phyloP scores from a whole-genome alignment of 257 asterid species.

The Solanum chilense region DNA sequence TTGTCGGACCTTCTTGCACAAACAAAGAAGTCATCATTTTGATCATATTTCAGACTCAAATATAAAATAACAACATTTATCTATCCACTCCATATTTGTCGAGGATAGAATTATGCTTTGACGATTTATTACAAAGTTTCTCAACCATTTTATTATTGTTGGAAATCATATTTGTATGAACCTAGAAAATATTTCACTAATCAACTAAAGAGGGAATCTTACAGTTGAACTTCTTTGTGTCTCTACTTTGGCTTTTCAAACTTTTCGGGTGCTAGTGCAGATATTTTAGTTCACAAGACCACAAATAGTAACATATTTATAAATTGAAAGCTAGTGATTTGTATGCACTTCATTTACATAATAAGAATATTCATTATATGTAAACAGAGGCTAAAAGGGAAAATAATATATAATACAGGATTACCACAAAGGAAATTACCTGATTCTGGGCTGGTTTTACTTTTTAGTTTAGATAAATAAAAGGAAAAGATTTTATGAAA shows the following conservation, averaged over 20 bases:
- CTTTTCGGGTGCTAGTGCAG: neutral
- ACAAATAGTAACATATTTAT: neutral
- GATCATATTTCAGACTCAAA: neutral
- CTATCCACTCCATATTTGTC: neutral
- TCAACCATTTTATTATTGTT: neutral
- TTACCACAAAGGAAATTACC: neutral
- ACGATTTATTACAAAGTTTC: neutral
- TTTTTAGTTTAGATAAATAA: too few species aligned
- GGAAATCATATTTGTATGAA: neutral
- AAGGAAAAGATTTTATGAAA: neutral
- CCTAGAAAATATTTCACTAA: neutral
- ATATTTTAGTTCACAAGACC: neutral
- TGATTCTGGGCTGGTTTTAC: too few species aligned
- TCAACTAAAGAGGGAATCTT: neutral
- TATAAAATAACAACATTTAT: neutral
- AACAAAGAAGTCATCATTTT: neutral
- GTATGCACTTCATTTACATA: neutral
- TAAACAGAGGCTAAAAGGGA: too few species aligned
- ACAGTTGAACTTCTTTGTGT: neutral
- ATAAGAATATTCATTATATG: too few species aligned
- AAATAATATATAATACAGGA: neutral
- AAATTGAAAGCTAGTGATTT: neutral
- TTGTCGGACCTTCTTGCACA: neutral
- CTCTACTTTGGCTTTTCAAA: neutral
- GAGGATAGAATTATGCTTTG: neutral